These are phyloP conservation scores for Moesziomyces sp. DNA, from an alignment of 1,284 basidiomycete species.

Conservation along the genomic window DNA sequence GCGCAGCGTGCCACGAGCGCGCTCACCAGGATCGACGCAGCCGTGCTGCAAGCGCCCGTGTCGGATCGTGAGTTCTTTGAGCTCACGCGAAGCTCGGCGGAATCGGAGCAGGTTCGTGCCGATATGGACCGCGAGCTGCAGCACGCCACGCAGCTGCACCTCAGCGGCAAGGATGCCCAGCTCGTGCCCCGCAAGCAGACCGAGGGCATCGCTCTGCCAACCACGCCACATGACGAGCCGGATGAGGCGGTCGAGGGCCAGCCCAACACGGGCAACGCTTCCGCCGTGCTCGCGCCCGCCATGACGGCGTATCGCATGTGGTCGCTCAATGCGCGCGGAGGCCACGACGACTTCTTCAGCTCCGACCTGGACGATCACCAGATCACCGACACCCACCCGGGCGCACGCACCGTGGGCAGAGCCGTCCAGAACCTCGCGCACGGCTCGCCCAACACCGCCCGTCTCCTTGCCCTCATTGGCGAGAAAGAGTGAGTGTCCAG, in stretches of 20 bases:
- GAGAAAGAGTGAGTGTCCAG: slow-evolving; percentile 52
- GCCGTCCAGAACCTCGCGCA: slow-evolving; percentile 22
- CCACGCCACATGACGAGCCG: slow-evolving; percentile 11
- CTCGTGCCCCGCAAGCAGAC: slow-evolving; percentile 29
- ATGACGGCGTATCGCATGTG: slow-evolving; percentile 62
- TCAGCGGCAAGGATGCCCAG: slow-evolving; percentile 7
- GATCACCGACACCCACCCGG: slow-evolving; percentile 23
- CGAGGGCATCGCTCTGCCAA: slow-evolving; percentile 3
- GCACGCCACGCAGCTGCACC: slow-evolving; percentile 23
- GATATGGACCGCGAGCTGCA: slow-evolving; percentile 26
- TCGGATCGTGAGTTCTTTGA: slow-evolving; percentile 61
- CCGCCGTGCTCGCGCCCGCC: slow-evolving; percentile 44
- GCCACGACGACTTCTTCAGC: slow-evolving; percentile 64
- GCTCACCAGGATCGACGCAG: slow-evolving; percentile 42
- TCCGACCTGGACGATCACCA: slow-evolving; percentile 37
- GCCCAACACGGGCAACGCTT: slow-evolving; percentile 39
- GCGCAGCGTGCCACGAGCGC: slow-evolving; percentile 1
- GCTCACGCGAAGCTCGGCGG: slow-evolving; percentile 1
- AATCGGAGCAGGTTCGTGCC: not conserved
- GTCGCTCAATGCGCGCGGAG: slow-evolving; percentile 51
- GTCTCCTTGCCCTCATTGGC: slow-evolving; percentile 55
- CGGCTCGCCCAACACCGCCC: slow-evolving; percentile 4
- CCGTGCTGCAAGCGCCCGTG: slow-evolving; percentile 63
- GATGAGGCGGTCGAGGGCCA: too few relatives aligned
- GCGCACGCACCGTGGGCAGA: slow-evolving; percentile 12